Percentiles rank a stretch among this genome's conserved stretches.
These are phyloP conservation scores for Candolleomyces eurysporus DNA, from an alignment of 768 basidiomycete species.

Conservation along the genomic window DNA sequence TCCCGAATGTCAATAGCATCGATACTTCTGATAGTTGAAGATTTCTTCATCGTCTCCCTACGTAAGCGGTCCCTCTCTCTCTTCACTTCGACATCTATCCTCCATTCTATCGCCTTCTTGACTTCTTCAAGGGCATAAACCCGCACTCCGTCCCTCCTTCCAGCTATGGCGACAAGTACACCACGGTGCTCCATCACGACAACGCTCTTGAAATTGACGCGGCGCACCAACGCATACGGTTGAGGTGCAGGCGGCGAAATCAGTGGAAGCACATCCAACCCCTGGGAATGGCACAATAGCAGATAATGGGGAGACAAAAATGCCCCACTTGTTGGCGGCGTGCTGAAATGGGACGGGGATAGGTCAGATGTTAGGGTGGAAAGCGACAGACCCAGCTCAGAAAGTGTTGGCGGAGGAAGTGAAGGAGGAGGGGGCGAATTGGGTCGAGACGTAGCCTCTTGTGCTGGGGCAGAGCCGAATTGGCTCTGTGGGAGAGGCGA, in stretches of 20 bases:
- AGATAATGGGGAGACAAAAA: constrained; percentile 82
- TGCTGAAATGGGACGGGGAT: constrained; percentile 73
- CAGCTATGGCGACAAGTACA: constrained; percentile 87
- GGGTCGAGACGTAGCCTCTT: constrained; percentile 44
- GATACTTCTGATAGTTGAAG: constrained; percentile 26
- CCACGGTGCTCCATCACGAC: constrained; percentile 92
- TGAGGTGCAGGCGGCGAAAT: constrained; percentile 69
- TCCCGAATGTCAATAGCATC: constrained; percentile 35
- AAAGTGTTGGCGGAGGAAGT: constrained; percentile 67
- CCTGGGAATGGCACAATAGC: constrained; percentile 82
- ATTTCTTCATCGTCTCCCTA: constrained; percentile 64
- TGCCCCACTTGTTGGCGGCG: constrained; percentile 74
- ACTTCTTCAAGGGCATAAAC: constrained; percentile 89
- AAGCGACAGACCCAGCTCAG: constrained; percentile 73
- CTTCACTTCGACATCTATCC: constrained; percentile 75
- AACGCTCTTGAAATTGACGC: constrained; percentile 82
- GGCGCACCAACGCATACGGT: constrained; percentile 79
- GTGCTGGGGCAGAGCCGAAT: constrained; percentile 19
- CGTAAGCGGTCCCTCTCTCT: constrained; percentile 73
- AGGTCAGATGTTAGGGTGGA: constrained; percentile 65
- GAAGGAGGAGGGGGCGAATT: constrained; percentile 69
- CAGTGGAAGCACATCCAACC: constrained; percentile 82
- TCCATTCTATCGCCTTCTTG: constrained; percentile 84
- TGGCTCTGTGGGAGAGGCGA: constrained; percentile 17
- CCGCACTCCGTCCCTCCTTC: constrained; percentile 80